Evolutionary conservation across 2,329 filamentous ascomycete species (phyloP).

Genomic region (Talaromyces sp.): DNA sequence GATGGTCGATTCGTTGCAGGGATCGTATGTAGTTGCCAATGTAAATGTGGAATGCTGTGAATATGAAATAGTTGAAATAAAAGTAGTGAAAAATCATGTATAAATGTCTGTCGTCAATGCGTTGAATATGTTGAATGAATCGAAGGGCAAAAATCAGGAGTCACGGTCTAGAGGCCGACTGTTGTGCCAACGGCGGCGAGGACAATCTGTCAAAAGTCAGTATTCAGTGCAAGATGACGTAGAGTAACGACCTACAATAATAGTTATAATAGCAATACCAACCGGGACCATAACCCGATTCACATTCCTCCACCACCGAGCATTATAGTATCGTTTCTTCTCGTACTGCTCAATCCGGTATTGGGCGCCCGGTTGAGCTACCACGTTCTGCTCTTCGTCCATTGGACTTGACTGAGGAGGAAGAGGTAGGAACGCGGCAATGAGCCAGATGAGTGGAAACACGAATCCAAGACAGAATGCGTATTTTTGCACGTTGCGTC

Average conservation of each 20-base stretch:
- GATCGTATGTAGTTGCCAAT: conserved; percentile 5
- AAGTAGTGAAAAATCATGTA: not conserved
- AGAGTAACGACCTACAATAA: conserved; percentile 48
- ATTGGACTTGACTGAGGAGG: conserved; percentile 56
- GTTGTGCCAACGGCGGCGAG: conserved; percentile 20
- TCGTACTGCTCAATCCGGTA: conserved; percentile 45
- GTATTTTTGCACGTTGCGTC: conserved; percentile 70
- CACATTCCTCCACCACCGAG: conserved; percentile 62
- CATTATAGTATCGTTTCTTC: conserved; percentile 54
- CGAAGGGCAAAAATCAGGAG: not conserved
- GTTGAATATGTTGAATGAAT: conserved; percentile 7
- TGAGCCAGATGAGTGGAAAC: conserved; percentile 79
- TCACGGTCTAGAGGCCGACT: conserved; percentile 9
- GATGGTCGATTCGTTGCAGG: not conserved
- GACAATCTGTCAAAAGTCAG: conserved; percentile 17
- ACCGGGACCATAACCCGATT: conserved; percentile 61
- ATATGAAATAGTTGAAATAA: not conserved
- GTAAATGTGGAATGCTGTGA: not conserved
- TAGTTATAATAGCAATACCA: conserved; percentile 54
- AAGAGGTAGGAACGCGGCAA: conserved; percentile 70
- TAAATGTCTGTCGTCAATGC: conserved; percentile 8
- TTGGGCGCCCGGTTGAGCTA: conserved; percentile 44
- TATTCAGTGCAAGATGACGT: not conserved
- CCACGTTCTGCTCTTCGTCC: conserved; percentile 47
- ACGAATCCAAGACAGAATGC: conserved; percentile 75